Base-by-base conservation (phyloP, 2,329 filamentous ascomycete species). In the Zopfia rhizophila region DNA sequence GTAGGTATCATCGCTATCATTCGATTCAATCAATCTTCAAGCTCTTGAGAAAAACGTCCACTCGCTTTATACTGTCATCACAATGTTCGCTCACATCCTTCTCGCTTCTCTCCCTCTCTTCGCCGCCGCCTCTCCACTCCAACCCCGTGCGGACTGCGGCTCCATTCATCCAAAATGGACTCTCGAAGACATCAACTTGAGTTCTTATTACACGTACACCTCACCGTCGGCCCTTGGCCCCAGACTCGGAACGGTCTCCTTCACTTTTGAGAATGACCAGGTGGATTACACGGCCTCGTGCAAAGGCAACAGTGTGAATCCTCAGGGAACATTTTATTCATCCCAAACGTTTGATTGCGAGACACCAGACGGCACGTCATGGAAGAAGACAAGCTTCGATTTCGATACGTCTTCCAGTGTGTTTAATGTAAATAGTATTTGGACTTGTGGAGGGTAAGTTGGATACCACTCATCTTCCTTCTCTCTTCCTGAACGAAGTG, bases 371-470 rank as follows among this genome's bases (percentile, higher is more conserved):
- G 18, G 16, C n/a, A 18, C 17, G 11, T 29, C 23, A 3, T 29
- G 37, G 23, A 40, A 40, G 37, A 40, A 29, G 37, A 40, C 37
- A 14, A 49, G 39, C 14, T 55, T 55, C 13, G 25, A 17, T n/a
- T 27, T 41, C 19, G 48, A 52, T 16, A 22, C 17, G 16, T 24
- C 24, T 4, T 39, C 29, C 4, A 28, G 21, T 8, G 32, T 41
- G 8, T n/a, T 55, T 25, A 29, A 19, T 3, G 24, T 55, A 8
- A 37, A 47, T 11, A 32, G 36, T 25, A 42, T 38, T n/a, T 55
- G 48, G 45, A 48, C 18, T 12, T 55, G 52, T 41, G 28, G 31
- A n/a, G 28, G 43, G 52, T 55, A 30, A 24, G 52, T 30, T 10
- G n/a, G 8, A 18, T 13, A 41, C n/a, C n/a, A n/a, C n/a, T n/a